Evolutionary conservation across 2,329 filamentous ascomycete genomes (phyloP), one percentile per base, ranked within the genome.

Genomic region (Cryphonectria radicalis): DNA sequence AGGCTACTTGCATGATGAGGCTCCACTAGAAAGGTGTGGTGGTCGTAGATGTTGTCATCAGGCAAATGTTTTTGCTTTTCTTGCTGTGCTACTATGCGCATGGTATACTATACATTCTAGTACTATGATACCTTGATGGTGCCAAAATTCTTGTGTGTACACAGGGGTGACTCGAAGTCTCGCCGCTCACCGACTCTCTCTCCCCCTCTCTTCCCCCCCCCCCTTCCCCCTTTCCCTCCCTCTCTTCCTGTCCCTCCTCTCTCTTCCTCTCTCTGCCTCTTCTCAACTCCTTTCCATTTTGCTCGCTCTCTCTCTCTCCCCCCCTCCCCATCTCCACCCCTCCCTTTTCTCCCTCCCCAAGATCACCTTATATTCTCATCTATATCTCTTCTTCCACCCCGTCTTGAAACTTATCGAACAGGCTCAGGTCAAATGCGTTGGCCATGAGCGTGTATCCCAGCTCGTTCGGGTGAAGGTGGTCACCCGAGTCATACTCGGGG

Each of bases 401-500:
- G 19, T 73, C 74, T 22, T 63, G 70, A 59, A 80, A 82, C 74
- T 70, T 74, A 32, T 79, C 77, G 75, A 91, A 88, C 42, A 90
- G 63, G 2, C 77, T 76, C 68, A 90, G 72, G 4, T 88, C 87
- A 65, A 91, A 87, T 64, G 80, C 78, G 57, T 85, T 81, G 3
- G 88, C 89, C 79, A 91, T 81, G 6, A 82, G 82, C 76, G 84
- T 80, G 76, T 90, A 91, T 0, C 88, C 89, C 4, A 74, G 78
- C 1, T 84, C 82, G 75, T 85, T 89, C 3, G 87, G 82, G 80
- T 92, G 90, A 74, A 92, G 77, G 76, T 88, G 87, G 77, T 91
- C 89, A 0, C 89, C 89, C 2, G 82, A 84, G 73, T 91, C 84
- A 74, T 84, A 90, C 72, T 75, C 74, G 8, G 78, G 77, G 32